Evolutionary conservation across 2,329 filamentous ascomycete genomes (phyloP).

Genomic region (Cercospora sp.): DNA sequence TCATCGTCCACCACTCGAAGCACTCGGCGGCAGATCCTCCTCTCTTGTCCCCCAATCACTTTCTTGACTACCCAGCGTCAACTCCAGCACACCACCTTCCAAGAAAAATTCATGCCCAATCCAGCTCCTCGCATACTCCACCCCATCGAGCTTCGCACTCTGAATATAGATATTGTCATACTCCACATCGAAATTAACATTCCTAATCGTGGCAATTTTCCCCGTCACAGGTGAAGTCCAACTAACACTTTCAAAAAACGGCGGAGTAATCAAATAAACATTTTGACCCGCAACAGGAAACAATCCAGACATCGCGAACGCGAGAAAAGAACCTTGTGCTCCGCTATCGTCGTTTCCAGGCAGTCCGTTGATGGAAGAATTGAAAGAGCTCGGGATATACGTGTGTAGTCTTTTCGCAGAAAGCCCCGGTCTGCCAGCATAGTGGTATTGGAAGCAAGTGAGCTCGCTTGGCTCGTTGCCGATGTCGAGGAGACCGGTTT

Average conservation of each 20-base stretch:
- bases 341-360: slow-evolving; percentile 31
- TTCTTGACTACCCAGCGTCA: slow-evolving; percentile 25
- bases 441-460: slow-evolving; percentile 47
- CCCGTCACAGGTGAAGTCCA: slow-evolving; percentile 30
- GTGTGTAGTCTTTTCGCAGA: slow-evolving; percentile 25
- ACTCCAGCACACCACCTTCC: slow-evolving; percentile 26
- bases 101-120: slow-evolving; percentile 31
- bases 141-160: slow-evolving; percentile 27
- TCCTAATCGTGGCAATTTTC: slow-evolving; percentile 25
- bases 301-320: slow-evolving; percentile 29
- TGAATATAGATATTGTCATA: slow-evolving; percentile 35
- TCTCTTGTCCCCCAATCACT: slow-evolving; percentile 27
- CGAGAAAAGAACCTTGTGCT: slow-evolving; percentile 27
- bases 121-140: slow-evolving; percentile 28
- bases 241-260: slow-evolving; percentile 28
- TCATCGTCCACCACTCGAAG: background rate
- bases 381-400: slow-evolving; percentile 28
- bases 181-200: slow-evolving; percentile 38
- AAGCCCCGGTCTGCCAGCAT: slow-evolving; percentile 43
- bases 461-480: slow-evolving; percentile 48
- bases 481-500: slow-evolving; percentile 44
- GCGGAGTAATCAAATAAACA: slow-evolving; percentile 28
- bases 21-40: slow-evolving; percentile 36
- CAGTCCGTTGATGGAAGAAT: slow-evolving; percentile 21
- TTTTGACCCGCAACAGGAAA: slow-evolving; percentile 30